Evolutionary conservation across 2,329 filamentous ascomycete genomes (phyloP).

Genomic region (Sporothrix globosa): DNA sequence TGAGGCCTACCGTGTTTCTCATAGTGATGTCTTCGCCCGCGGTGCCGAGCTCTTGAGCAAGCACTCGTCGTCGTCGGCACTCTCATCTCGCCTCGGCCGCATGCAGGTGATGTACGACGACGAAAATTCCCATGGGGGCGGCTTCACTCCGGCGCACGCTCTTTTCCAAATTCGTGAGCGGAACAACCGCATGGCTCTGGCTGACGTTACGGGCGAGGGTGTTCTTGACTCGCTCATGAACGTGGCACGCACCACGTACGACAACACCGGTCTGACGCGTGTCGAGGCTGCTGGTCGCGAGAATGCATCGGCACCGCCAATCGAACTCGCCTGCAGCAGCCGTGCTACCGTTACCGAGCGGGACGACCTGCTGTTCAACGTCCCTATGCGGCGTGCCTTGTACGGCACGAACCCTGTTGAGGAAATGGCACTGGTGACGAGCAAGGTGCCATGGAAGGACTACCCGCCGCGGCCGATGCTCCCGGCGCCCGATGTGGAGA

Average conservation of each 20-base stretch:
- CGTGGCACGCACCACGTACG: slow-evolving; percentile 68
- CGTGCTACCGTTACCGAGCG: slow-evolving; percentile 67
- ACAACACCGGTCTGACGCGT: slow-evolving; percentile 70
- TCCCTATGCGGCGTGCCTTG: slow-evolving; percentile 71
- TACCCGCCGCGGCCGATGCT: slow-evolving; percentile 69
- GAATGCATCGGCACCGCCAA: slow-evolving; percentile 80
- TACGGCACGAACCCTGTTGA: slow-evolving; percentile 67
- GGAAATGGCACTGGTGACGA: slow-evolving; percentile 74
- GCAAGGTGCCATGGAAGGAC: slow-evolving; percentile 67
- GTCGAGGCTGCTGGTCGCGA: slow-evolving; percentile 82
- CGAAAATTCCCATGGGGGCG: slow-evolving; percentile 48
- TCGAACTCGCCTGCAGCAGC: slow-evolving; percentile 76
- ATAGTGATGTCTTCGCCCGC: slow-evolving; percentile 72
- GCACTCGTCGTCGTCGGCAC: slow-evolving; percentile 45
- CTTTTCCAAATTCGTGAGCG: slow-evolving; percentile 80
- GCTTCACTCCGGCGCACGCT: slow-evolving; percentile 72
- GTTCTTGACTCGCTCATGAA: slow-evolving; percentile 77
- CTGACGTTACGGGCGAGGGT: slow-evolving; percentile 72
- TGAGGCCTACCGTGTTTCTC: slow-evolving; percentile 72
- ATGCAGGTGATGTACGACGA: slow-evolving; percentile 74
- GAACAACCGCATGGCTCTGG: slow-evolving; percentile 66
- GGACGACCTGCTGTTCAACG: slow-evolving; percentile 77
- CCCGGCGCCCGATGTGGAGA: slow-evolving; percentile 77
- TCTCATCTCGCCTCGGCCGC: slow-evolving; percentile 56
- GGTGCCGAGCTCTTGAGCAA: slow-evolving; percentile 55